phyloP scores from a whole-genome alignment of 495 filamentous ascomycete genomes.

The Lasiosphaeria miniovina region DNA sequence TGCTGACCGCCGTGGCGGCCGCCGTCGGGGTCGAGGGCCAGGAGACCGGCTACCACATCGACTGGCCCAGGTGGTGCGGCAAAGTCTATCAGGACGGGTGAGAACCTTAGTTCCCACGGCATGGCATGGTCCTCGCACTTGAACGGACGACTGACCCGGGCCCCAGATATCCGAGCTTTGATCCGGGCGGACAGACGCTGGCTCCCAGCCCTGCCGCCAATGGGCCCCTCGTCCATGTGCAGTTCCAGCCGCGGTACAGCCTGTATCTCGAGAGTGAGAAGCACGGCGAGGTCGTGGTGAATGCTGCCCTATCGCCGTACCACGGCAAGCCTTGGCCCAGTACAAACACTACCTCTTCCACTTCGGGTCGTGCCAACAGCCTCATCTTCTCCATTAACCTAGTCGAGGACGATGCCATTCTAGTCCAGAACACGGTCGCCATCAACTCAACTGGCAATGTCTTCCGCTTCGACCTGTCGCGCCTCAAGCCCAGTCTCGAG shows the following conservation, averaged over 20 bases:
- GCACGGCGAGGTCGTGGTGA: slow-evolving; percentile 56
- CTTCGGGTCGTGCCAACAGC: slow-evolving; percentile 20
- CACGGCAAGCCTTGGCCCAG: slow-evolving; percentile 44
- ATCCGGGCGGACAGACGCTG: slow-evolving; percentile 58
- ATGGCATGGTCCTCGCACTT: background rate
- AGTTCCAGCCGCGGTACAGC: slow-evolving; percentile 57
- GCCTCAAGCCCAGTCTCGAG: slow-evolving; percentile 41
- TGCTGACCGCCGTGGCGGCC: slow-evolving; percentile 5
- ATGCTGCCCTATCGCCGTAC: slow-evolving; percentile 53
- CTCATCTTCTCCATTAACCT: slow-evolving; percentile 39
- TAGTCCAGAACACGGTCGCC: slow-evolving; percentile 37
- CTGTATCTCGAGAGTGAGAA: slow-evolving; percentile 58
- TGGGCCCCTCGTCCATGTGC: slow-evolving; percentile 52
- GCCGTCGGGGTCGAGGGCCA: slow-evolving; percentile 11
- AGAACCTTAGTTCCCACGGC: slow-evolving; percentile 3
- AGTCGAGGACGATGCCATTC: slow-evolving; percentile 25
- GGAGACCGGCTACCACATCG: slow-evolving; percentile 38
- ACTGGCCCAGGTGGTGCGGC: slow-evolving; percentile 56
- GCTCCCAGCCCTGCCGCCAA: slow-evolving; percentile 40
- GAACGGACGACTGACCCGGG: background rate
- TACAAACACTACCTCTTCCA: slow-evolving; percentile 23
- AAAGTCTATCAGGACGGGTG: slow-evolving; percentile 55
- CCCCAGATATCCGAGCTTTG: slow-evolving; percentile 50
- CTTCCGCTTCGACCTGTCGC: slow-evolving; percentile 46
- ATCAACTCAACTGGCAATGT: slow-evolving; percentile 49